Evolutionary conservation across 441 rosid genomes (phyloP).

Genomic region (Jatropha podagrica): DNA sequence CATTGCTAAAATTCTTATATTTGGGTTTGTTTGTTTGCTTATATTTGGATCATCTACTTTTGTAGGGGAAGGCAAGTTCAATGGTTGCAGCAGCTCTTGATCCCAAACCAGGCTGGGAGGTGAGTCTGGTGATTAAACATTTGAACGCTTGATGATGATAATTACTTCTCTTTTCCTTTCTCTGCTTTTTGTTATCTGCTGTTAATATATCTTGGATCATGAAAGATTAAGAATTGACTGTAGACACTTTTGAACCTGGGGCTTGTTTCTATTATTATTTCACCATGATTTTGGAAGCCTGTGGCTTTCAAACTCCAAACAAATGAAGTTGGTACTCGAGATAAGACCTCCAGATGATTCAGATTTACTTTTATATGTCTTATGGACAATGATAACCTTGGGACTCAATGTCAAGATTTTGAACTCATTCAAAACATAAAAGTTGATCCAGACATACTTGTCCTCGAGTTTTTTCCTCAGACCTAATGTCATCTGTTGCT

Average conservation of each 20-base stretch:
- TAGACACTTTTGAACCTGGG: not conserved
- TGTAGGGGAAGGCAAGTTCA: conserved; percentile 91
- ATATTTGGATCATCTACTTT: conserved; percentile 6
- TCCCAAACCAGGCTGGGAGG: conserved; percentile 87
- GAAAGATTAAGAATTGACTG: not conserved
- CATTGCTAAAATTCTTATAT: not conserved
- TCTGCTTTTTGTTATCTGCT: not conserved
- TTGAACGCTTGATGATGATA: not conserved
- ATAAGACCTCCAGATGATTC: too few species aligned
- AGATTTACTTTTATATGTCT: not conserved
- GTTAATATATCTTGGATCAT: too few species aligned
- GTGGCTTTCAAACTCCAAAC: not conserved
- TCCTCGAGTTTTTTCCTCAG: conserved; percentile 20
- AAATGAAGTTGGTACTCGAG: not conserved
- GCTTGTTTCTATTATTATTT: not conserved
- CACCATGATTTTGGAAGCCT: not conserved
- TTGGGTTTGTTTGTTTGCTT: not conserved
- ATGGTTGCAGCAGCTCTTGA: conserved; percentile 83
- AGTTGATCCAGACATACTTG: not conserved
- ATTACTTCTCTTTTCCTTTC: not conserved
- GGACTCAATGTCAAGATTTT: not conserved
- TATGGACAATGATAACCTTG: not conserved
- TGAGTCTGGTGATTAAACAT: conserved; percentile 26
- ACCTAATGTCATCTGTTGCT: conserved; percentile 11
- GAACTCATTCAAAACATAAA: not conserved